Percentiles rank a stretch among this genome's conserved stretches.
Evolutionary conservation across 2,329 filamentous ascomycete species (phyloP).

Genomic region (Monosporascus sp.): DNA sequence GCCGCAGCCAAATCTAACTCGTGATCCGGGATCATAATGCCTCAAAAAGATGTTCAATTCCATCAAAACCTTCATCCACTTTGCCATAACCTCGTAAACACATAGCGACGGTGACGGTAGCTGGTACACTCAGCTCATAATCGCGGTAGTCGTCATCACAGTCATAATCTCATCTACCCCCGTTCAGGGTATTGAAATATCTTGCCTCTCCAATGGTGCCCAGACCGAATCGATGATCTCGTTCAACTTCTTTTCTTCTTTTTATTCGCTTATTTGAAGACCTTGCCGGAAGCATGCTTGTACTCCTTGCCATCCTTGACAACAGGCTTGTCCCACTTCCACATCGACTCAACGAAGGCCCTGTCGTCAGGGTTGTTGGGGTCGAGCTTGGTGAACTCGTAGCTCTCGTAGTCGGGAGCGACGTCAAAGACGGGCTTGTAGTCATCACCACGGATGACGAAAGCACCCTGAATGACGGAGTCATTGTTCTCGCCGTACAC

Average conservation of each 20-base stretch:
- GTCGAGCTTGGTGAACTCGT: conserved; percentile 95
- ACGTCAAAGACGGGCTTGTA: conserved; percentile 85
- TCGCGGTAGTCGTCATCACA: background rate
- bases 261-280: conserved; percentile 79
- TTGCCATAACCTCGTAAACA: background rate
- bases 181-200: background rate
- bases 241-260: background rate
- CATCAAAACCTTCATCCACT: background rate
- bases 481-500: conserved; percentile 88
- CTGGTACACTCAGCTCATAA: background rate
- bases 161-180: background rate
- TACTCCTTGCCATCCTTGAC: conserved; percentile 81
- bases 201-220: background rate
- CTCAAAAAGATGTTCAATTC: background rate
- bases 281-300: conserved; percentile 86
- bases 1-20: background rate
- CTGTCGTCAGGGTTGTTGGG: conserved; percentile 77
- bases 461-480: conserved; percentile 88
- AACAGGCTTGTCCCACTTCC: conserved; percentile 87
- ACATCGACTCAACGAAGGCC: conserved; percentile 79
- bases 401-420: conserved; percentile 95
- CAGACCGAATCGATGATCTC: background rate
- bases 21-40: background rate
- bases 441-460: conserved; percentile 90
- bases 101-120: background rate